Base-by-base conservation (phyloP, 169 alveolate species). In the Plasmodium inui region DNA sequence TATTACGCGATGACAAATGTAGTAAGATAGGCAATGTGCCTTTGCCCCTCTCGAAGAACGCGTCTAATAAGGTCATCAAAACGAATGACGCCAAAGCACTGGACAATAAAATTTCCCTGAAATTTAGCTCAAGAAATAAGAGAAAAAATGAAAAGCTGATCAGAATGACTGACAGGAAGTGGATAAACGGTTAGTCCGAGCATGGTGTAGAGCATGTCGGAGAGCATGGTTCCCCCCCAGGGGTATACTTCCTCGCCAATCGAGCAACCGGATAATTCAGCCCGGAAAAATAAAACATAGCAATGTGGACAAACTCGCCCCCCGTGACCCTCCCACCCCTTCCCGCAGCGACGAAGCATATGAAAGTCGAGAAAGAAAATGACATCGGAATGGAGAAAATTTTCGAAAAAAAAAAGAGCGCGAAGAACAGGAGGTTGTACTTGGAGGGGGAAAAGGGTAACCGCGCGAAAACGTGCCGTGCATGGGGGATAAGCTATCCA, bases 401-500 rank as follows among this genome's bases (percentile, higher is more conserved):
- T 57, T 70, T 70, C 19, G 83, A 84, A 84, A 85, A 85, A 8
- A 46, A 46, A 73, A 85, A 85, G 41, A 85, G 67, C 19, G 61
- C 53, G 26, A 46, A 74, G 80, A 72, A 50, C 50, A 74, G 79
- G 67, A 46, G 53, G 32, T 39, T 85, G 84, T 85, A 85, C 67
- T 85, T 85, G 41, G 93, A 85, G 80, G 93, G 93, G 44, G 93
- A 85, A 74, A 70, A 73, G 14, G 93, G 93, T 85, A 85, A 44
- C 41, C 17, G 32, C 28, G 19, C 34, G 28, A 74, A 8, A 34
- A 17, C 26, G 41, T 50, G 53, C 39, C 4, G 22, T 44, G 73
- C 41, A 61, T 81, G 71, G 44, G 14, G 39, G 41, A 17, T 79
- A 7, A 79, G 9, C 19, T 4, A 2, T 41, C 34, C 28, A 44